phyloP scores from a whole-genome alignment of 116 monocot genomes.

The Cymodocea nodosa region DNA sequence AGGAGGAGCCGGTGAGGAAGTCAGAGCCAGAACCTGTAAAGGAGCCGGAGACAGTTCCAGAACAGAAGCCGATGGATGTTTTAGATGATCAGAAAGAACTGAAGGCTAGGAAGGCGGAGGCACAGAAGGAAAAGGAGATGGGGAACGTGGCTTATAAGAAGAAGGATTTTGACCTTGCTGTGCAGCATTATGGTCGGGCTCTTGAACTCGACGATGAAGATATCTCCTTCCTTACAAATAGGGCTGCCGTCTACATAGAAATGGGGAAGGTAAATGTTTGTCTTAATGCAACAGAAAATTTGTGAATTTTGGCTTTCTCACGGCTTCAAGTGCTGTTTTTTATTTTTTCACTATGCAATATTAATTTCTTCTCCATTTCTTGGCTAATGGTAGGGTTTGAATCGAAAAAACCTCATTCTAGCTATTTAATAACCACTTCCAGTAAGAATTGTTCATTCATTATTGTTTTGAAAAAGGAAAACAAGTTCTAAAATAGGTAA shows the following conservation, averaged over 20 bases:
- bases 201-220: constrained; percentile 93
- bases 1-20: background rate
- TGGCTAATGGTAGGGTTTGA: too few species aligned
- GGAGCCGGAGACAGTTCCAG: constrained; percentile 7
- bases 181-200: constrained; percentile 58
- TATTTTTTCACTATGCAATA: too few species aligned
- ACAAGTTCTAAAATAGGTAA: too few species aligned
- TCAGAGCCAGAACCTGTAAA: constrained; percentile 12
- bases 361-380: too few species aligned
- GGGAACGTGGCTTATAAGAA: constrained; percentile 96
- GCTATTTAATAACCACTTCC: too few species aligned
- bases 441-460: too few species aligned
- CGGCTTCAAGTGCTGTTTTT: too few species aligned
- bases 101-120: constrained; percentile 57
- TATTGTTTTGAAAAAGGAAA: too few species aligned
- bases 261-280: constrained; percentile 70
- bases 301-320: too few species aligned
- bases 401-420: too few species aligned
- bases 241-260: constrained; percentile 94
- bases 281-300: background rate
- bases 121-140: constrained; percentile 83
- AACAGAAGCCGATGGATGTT: constrained; percentile 41
- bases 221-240: constrained; percentile 86
- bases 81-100: constrained; percentile 30
- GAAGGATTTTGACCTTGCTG: constrained; percentile 92